Percentiles rank a stretch among this genome's conserved stretches.
phyloP scores from a whole-genome alignment of 257 asterid species.

The Voacanga thouarsii region DNA sequence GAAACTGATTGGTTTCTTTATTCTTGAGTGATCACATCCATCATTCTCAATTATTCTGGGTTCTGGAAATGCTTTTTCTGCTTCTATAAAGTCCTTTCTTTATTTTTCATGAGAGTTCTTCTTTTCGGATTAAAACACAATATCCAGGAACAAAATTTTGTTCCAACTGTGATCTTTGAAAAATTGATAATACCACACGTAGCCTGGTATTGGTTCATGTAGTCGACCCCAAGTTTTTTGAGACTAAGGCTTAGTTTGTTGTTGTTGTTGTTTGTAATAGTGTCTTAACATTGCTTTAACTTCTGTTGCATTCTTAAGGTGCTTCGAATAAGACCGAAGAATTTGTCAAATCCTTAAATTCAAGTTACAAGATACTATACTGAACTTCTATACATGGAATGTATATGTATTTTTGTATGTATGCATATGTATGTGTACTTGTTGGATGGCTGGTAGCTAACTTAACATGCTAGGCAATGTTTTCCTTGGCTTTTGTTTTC shows the following conservation, averaged over 20 bases:
- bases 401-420: background rate
- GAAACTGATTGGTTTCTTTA: background rate
- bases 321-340: background rate
- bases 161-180: background rate
- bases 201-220: no score
- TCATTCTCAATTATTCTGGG: background rate
- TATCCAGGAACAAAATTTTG: background rate
- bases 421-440: background rate
- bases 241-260: no score
- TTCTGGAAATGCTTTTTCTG: background rate
- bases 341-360: background rate
- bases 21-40: background rate
- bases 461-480: no score
- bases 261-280: no score
- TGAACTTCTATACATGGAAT: no score
- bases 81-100: background rate
- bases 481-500: background rate
- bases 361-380: background rate
- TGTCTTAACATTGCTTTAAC: background rate
- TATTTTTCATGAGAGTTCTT: background rate
- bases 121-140: background rate
- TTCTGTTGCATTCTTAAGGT: background rate
- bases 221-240: no score
- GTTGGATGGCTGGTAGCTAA: no score
- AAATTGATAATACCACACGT: background rate